A percentile compares a stretch with the other conserved stretches of the same genome.
Conservation (phyloP, 768 basidiomycete genomes). For the Exidia glandulosa region DNA sequence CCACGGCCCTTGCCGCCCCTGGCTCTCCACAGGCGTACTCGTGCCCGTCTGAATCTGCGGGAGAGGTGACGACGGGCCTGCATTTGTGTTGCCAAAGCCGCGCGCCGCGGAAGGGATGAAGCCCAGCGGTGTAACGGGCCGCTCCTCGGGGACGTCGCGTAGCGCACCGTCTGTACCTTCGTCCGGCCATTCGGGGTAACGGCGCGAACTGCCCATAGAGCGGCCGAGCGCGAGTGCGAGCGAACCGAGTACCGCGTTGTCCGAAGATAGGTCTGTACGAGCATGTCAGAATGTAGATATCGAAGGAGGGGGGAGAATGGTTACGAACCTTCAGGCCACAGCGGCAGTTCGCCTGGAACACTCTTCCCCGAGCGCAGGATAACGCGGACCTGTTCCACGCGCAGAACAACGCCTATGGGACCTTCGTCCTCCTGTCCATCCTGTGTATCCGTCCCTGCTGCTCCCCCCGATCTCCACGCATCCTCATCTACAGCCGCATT, state of each 20-base stretch:
- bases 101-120: constrained; percentile 21
- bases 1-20: constrained; percentile 33
- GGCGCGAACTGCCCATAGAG: constrained; percentile 37
- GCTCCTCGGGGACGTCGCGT: constrained; percentile 48
- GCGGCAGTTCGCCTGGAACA: constrained; percentile 23
- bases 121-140: constrained; percentile 27
- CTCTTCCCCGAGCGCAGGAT: constrained; percentile 73
- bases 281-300: neutral
- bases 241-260: constrained; percentile 48
- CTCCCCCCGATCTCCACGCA: constrained; percentile 15
- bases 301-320: constrained; percentile 9
- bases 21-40: constrained; percentile 18
- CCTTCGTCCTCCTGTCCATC: constrained; percentile 33
- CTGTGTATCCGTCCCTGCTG: neutral
- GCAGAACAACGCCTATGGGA: constrained; percentile 63
- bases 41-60: constrained; percentile 19
- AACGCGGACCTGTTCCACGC: constrained; percentile 70
- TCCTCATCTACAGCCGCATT: constrained; percentile 11
- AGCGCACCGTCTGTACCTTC: constrained; percentile 69
- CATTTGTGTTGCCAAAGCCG: constrained; percentile 17
- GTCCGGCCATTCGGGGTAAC: constrained; percentile 80
- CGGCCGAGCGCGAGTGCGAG: constrained; percentile 51
- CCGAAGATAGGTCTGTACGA: constrained; percentile 7
- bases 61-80: constrained; percentile 28
- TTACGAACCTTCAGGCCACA: constrained; percentile 26